A percentile compares a stretch with the other conserved stretches of the same genome.
phyloP scores from a whole-genome alignment of 202 grass and related monocot species.

The Bolboschoenoplectus hybrid region DNA sequence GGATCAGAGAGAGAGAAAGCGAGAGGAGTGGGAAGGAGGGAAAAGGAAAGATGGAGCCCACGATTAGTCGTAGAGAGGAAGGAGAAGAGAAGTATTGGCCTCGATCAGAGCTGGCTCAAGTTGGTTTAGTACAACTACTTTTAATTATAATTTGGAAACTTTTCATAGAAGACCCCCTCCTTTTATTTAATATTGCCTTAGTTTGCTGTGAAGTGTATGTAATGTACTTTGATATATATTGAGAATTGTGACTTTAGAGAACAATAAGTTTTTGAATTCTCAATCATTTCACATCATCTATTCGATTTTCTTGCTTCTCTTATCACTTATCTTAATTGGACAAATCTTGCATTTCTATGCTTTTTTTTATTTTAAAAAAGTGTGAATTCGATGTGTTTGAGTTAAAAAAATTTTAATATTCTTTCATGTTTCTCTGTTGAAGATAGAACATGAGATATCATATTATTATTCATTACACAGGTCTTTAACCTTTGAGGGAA shows the following conservation, averaged over 20 bases:
- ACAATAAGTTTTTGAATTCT: too few species aligned
- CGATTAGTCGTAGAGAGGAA: constrained; percentile 44
- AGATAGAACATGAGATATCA: background rate
- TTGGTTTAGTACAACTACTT: constrained; percentile 31
- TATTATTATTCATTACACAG: background rate
- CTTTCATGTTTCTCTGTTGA: too few species aligned
- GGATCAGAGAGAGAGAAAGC: constrained; percentile 27
- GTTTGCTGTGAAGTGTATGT: background rate
- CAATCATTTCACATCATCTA: too few species aligned
- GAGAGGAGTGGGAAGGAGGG: constrained; percentile 22
- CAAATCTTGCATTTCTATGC: too few species aligned
- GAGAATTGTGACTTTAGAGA: too few species aligned
- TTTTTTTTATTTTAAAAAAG: too few species aligned
- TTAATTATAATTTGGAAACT: constrained; percentile 21
- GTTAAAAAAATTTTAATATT: too few species aligned
- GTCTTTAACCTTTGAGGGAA: too few species aligned
- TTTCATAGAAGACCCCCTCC: background rate
- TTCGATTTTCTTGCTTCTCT: too few species aligned
- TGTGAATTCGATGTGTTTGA: too few species aligned
- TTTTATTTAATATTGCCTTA: background rate
- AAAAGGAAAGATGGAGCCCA: constrained; percentile 49
- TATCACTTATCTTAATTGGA: too few species aligned
- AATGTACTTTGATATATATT: background rate
- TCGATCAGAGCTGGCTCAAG: constrained; percentile 30
- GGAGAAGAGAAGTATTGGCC: constrained; percentile 13